Evolutionary conservation across 2,329 filamentous ascomycete genomes (phyloP).

Genomic region (Cordyceps javanica): DNA sequence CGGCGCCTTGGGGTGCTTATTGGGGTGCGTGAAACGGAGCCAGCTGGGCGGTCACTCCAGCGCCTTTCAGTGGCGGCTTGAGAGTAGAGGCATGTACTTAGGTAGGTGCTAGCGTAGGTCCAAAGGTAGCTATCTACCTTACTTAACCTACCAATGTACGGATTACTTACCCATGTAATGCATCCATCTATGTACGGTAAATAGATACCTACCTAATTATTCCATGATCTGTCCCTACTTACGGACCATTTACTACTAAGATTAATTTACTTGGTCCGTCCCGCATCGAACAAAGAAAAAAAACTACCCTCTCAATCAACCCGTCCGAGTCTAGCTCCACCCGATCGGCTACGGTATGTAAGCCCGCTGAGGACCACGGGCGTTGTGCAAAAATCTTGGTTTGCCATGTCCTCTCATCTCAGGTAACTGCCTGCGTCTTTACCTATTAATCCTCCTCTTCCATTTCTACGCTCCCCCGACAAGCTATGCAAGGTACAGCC

Average conservation of each 20-base stretch:
- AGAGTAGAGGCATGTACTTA: too few relatives aligned
- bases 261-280: not conserved
- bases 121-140: too few relatives aligned
- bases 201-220: too few relatives aligned
- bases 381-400: not conserved
- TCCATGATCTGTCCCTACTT: too few relatives aligned
- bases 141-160: too few relatives aligned
- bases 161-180: too few relatives aligned
- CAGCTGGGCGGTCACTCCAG: not conserved
- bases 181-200: too few relatives aligned
- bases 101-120: too few relatives aligned
- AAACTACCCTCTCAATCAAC: not conserved
- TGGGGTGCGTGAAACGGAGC: not conserved
- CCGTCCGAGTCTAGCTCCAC: not conserved
- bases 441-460: not conserved
- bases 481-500: not conserved
- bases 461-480: not conserved
- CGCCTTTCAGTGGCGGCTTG: slow-evolving; percentile 1
- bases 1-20: not conserved
- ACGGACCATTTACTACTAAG: too few relatives aligned
- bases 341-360: not conserved
- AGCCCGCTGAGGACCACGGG: not conserved
- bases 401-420: too few relatives aligned
- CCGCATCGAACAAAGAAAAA: slow-evolving; percentile 1
- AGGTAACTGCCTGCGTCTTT: too few relatives aligned